A percentile compares a stretch with the other conserved stretches of the same genome.
These are phyloP conservation scores for Mycena belliarum DNA, from an alignment of 768 basidiomycete genomes.

Conservation along the genomic window DNA sequence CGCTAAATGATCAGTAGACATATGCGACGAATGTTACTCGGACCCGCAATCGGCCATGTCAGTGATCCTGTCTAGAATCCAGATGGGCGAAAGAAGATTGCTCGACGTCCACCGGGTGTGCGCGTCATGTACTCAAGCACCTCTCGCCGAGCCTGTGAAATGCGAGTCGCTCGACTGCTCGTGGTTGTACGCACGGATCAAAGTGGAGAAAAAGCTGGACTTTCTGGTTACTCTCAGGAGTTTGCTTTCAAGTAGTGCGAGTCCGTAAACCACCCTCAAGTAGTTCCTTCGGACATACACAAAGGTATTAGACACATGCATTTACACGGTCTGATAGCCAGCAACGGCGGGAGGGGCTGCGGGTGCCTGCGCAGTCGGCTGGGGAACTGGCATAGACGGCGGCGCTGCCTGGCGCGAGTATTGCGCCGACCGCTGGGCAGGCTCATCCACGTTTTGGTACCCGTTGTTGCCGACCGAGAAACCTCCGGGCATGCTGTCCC, in stretches of 20 bases:
- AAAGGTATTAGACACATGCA: constrained; percentile 6
- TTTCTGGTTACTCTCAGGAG: constrained; percentile 32
- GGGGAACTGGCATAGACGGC: constrained; percentile 19
- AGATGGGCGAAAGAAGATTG: constrained; percentile 55
- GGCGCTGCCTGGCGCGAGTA: constrained; percentile 23
- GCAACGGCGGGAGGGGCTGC: constrained; percentile 41
- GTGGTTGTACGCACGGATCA: constrained; percentile 74
- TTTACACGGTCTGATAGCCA: constrained; percentile 43
- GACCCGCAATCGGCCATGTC: constrained; percentile 57
- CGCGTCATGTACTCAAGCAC: constrained; percentile 61
- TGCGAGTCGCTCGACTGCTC: constrained; percentile 90
- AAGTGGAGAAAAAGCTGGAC: constrained; percentile 47
- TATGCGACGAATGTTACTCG: constrained; percentile 65
- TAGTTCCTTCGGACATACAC: background rate
- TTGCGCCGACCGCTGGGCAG: constrained; percentile 11
- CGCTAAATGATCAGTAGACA: constrained; percentile 35
- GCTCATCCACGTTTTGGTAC: constrained; percentile 63
- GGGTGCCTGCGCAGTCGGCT: constrained; percentile 21
- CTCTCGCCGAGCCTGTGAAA: constrained; percentile 56
- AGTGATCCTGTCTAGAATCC: constrained; percentile 54
- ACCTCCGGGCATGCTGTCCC: constrained; percentile 74
- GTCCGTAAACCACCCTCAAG: too few relatives aligned
- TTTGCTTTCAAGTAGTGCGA: background rate
- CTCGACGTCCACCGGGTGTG: constrained; percentile 69
- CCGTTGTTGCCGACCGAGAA: constrained; percentile 57